Percentiles rank a stretch among this genome's conserved stretches.
phyloP scores from a whole-genome alignment of 305 asterid species.

The Fraxinus ornus region DNA sequence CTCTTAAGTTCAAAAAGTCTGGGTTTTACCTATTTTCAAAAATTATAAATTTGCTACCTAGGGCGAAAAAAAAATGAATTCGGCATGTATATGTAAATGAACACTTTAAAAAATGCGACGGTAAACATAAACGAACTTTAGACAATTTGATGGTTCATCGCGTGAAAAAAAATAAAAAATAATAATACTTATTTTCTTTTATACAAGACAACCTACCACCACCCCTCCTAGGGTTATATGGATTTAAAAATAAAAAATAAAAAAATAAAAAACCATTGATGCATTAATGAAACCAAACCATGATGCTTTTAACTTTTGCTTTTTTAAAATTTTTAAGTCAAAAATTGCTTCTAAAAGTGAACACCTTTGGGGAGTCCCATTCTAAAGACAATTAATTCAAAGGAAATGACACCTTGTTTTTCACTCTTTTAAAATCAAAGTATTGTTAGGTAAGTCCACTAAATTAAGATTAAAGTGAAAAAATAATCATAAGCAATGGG shows the following conservation, averaged over 20 bases:
- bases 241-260: not conserved
- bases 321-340: not conserved
- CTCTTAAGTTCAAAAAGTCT: not conserved
- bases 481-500: slow-evolving; percentile 17
- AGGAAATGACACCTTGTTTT: slow-evolving; percentile 9
- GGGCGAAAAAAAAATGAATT: too few species aligned
- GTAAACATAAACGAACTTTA: not conserved
- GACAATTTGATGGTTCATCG: not conserved
- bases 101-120: not conserved
- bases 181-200: too few species aligned
- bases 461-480: slow-evolving; percentile 12
- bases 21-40: not conserved
- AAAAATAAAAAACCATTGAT: not conserved
- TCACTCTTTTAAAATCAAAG: slow-evolving; percentile 5
- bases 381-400: slow-evolving; percentile 2
- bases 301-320: not conserved
- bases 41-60: not conserved
- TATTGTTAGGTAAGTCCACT: slow-evolving; percentile 27
- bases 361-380: not conserved
- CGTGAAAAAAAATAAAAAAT: too few species aligned
- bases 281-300: not conserved
- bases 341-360: not conserved
- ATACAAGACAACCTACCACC: not conserved
- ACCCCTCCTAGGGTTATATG: not conserved
- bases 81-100: not conserved